Evolutionary conservation across 2,329 filamentous ascomycete genomes (phyloP), one percentile per base, ranked within the genome.

Genomic region (Hypoxylon sp.): DNA sequence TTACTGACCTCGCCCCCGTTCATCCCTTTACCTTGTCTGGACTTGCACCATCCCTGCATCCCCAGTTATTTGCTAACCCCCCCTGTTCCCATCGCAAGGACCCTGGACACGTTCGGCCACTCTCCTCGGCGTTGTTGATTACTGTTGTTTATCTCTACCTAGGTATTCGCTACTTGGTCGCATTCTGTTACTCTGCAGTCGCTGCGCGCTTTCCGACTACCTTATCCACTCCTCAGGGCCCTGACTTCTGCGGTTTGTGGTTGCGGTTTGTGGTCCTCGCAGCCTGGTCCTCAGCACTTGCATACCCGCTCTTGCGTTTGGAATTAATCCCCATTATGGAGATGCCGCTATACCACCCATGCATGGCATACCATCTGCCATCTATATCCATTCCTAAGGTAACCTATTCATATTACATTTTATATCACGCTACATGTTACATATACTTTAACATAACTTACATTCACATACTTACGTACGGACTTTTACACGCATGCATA

Each of bases 251-350:
- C 24, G 24, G 24, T 26, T 26, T 26, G 24, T 11, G 32, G 8
- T 10, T 34, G 32, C 11, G 24, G 24, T 26, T n/a, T 41, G 37
- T n/a, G 37, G n/a, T 39, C 34, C 34, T n/a, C n/a, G n/a, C n/a
- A n/a, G n/a, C n/a, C n/a, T 39, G 13, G 37, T 41, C 58, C 50
- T 66, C 67, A 70, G 62, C 64, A 71, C 69, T 71, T 71, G 69
- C 69, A 71, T 70, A 71, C 66, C 69, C 69, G 69, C 68, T 67
- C 68, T 60, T 71, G 69, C 69, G 68, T 69, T 71, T 57, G 62
- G 59, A 49, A 65, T 62, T 62, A 67, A 62, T 62, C 59, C 64
- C 59, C 69, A 68, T 67, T 68, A 68, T 66, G 66, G 61, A 60
- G 61, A 67, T 62, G 59, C 61, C 61, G 53, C 56, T 61, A 66